Conservation (phyloP, 129 eudicot genomes). For the Artemisia annua region DNA sequence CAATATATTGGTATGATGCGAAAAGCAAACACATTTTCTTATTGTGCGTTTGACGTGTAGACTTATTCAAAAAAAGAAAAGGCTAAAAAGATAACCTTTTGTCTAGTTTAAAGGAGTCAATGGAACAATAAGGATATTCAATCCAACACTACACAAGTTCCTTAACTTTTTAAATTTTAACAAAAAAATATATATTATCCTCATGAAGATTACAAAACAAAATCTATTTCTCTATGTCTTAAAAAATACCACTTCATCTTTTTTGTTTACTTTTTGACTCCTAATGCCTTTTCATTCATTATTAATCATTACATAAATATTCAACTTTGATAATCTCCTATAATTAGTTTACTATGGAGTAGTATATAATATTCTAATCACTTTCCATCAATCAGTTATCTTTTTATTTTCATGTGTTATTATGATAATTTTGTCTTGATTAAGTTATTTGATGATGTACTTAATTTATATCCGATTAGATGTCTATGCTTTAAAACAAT, state of each 20-base stretch:
- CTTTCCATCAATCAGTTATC: too few relatives aligned
- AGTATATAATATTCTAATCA: too few relatives aligned
- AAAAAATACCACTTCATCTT: background rate
- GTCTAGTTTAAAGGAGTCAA: conserved; percentile 28
- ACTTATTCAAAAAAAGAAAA: conserved; percentile 29
- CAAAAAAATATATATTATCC: background rate
- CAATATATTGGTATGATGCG: background rate
- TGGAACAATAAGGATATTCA: conserved; percentile 19
- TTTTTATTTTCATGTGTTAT: too few relatives aligned
- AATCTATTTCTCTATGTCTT: background rate
- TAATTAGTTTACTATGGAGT: too few relatives aligned
- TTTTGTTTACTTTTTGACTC: background rate
- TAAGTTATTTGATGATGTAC: too few relatives aligned
- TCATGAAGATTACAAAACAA: background rate
- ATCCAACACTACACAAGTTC: conserved; percentile 6
- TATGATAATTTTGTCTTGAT: too few relatives aligned
- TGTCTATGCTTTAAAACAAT: too few relatives aligned
- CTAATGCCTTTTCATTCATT: too few relatives aligned
- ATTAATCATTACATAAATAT: too few relatives aligned
- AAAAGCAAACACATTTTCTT: conserved; percentile 20
- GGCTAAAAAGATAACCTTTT: conserved; percentile 23
- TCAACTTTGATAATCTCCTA: too few relatives aligned
- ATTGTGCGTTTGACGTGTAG: conserved; percentile 23
- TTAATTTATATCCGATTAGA: too few relatives aligned
- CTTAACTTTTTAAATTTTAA: conserved; percentile 12